Evolutionary conservation across 768 basidiomycete genomes (phyloP).

Genomic region (Lactarius quietus): DNA sequence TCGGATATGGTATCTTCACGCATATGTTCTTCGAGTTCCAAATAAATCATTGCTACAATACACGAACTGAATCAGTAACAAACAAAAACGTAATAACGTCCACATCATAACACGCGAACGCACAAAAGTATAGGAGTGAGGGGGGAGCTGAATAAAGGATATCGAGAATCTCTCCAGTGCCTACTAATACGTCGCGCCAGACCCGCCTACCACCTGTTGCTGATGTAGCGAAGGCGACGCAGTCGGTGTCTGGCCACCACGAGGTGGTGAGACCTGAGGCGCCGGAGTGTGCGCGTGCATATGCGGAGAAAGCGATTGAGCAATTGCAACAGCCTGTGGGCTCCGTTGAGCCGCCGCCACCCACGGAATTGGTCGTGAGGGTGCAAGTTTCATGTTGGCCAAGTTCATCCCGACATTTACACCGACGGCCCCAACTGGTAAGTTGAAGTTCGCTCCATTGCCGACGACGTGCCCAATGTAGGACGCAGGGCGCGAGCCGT

Average conservation of each 20-base stretch:
- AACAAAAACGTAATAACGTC: constrained; percentile 16
- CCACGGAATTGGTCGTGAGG: constrained; percentile 42
- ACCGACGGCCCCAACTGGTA: constrained; percentile 28
- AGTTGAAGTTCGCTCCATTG: constrained; percentile 40
- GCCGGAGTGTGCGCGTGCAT: constrained; percentile 32
- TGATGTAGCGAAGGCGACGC: constrained; percentile 36
- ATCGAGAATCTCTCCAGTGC: constrained; percentile 1
- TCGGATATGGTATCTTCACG: background rate
- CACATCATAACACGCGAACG: constrained; percentile 21
- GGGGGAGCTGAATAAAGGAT: constrained; percentile 14
- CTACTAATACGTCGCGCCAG: constrained; percentile 25
- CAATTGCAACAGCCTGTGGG: constrained; percentile 30
- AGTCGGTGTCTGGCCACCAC: constrained; percentile 31
- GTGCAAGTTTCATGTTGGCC: constrained; percentile 43
- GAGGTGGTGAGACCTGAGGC: constrained; percentile 33
- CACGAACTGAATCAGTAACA: constrained; percentile 23
- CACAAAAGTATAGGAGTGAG: constrained; percentile 19
- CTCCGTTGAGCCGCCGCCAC: constrained; percentile 29
- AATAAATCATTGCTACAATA: constrained; percentile 27
- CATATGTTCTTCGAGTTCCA: constrained; percentile 19
- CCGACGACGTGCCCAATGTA: constrained; percentile 39
- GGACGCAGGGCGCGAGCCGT: constrained; percentile 31
- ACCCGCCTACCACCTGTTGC: constrained; percentile 33
- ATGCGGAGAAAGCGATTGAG: constrained; percentile 32
- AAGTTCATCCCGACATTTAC: constrained; percentile 35